These are phyloP conservation scores for Wickerhamomyces rabaulensis DNA, from an alignment of 805 yeast species.

Conservation along the genomic window DNA sequence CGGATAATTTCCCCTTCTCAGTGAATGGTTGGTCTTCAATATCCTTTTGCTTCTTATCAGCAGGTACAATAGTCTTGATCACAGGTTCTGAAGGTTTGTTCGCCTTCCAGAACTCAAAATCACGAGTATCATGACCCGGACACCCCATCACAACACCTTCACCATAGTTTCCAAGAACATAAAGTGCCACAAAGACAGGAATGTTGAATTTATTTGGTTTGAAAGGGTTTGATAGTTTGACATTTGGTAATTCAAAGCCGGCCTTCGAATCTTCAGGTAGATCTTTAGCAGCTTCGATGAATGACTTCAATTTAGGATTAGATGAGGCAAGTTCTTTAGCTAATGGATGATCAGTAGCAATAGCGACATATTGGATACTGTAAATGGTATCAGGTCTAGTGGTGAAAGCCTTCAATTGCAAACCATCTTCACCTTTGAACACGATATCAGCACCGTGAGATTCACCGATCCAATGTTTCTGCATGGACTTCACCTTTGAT, in stretches of 20 bases:
- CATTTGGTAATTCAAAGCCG: constrained; percentile 48
- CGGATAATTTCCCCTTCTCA: constrained; percentile 43
- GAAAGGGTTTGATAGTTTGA: constrained; percentile 58
- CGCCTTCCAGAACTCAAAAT: constrained; percentile 69
- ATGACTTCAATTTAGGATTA: constrained; percentile 38
- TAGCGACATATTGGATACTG: constrained; percentile 77
- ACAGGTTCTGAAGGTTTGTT: constrained; percentile 41
- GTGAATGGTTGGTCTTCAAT: constrained; percentile 29
- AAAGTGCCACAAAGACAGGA: constrained; percentile 88
- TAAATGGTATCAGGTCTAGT: constrained; percentile 87
- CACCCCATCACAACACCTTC: constrained; percentile 97
- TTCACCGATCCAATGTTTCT: constrained; percentile 88
- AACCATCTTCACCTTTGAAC: constrained; percentile 34
- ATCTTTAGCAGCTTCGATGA: constrained; percentile 35
- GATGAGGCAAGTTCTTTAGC: constrained; percentile 33
- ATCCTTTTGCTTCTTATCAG: constrained; percentile 7
- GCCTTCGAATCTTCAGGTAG: constrained; percentile 45
- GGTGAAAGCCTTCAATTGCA: constrained; percentile 57
- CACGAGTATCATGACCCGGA: constrained; percentile 90
- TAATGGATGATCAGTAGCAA: constrained; percentile 68
- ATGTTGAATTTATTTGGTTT: constrained; percentile 32
- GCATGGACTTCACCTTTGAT: constrained; percentile 82
- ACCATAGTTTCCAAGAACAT: constrained; percentile 80
- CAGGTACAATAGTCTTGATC: constrained; percentile 16
- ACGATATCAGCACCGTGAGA: constrained; percentile 71